These are phyloP conservation scores for Talaromyces sp. DNA, from an alignment of 2,329 filamentous ascomycete species.

Conservation along the genomic window DNA sequence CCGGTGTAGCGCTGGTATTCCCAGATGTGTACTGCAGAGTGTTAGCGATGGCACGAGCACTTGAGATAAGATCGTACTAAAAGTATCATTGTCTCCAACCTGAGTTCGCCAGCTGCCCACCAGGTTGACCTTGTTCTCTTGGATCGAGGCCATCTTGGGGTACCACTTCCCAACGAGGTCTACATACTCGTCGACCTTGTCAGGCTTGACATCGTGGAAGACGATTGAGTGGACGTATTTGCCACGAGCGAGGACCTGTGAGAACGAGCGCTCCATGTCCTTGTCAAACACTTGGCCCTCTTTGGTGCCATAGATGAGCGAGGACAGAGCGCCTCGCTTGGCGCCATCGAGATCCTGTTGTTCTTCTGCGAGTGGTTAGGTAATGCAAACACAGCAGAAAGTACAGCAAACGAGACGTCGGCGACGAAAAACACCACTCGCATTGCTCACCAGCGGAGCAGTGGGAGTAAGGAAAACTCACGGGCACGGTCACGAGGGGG, in stretches of 20 bases:
- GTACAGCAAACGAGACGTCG: constrained; percentile 44
- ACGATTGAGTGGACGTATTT: constrained; percentile 99
- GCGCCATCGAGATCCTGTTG: constrained; percentile 55
- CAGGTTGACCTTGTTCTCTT: constrained; percentile 89
- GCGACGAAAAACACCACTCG: constrained; percentile 31
- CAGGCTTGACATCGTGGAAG: constrained; percentile 90
- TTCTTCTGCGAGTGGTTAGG: constrained; percentile 52
- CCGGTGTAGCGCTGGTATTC: constrained; percentile 97
- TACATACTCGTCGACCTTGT: constrained; percentile 92
- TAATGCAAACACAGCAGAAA: background rate
- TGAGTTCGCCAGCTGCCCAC: constrained; percentile 98
- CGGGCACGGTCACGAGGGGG: constrained; percentile 28
- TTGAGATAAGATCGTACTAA: constrained; percentile 58
- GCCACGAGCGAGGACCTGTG: constrained; percentile 85
- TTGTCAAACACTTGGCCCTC: constrained; percentile 91
- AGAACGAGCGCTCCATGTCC: constrained; percentile 94
- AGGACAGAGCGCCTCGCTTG: constrained; percentile 70
- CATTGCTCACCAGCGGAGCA: constrained; percentile 43
- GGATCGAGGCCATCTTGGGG: constrained; percentile 74
- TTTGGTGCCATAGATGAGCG: constrained; percentile 93
- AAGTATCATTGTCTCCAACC: constrained; percentile 94
- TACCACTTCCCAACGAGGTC: constrained; percentile 88
- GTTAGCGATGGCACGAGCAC: background rate
- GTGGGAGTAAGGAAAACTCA: constrained; percentile 36
- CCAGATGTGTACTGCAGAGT: constrained; percentile 84